These are phyloP conservation scores for Ensete ventricosum DNA, from an alignment of 176 grass and related monocot genomes.

Conservation along the genomic window DNA sequence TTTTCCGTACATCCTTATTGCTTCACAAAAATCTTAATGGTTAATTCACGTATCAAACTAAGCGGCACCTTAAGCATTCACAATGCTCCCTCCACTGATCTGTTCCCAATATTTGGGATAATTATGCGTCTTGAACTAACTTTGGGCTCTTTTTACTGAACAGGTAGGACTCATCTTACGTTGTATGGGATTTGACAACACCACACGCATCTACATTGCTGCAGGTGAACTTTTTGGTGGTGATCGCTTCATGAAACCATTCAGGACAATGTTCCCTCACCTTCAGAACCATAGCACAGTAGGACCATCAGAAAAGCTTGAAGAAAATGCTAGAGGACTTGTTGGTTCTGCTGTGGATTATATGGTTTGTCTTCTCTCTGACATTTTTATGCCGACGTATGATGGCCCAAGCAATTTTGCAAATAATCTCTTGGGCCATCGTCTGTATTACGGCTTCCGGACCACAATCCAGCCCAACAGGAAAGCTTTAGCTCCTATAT, in stretches of 20 bases:
- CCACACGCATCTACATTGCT: constrained; percentile 81
- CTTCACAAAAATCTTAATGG: no score
- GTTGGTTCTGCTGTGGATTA: constrained; percentile 84
- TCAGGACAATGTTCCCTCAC: constrained; percentile 61
- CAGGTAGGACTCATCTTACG: constrained; percentile 77
- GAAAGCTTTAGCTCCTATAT: constrained; percentile 77
- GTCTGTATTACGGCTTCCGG: constrained; percentile 81
- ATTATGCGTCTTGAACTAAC: neutral
- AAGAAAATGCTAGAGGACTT: constrained; percentile 64
- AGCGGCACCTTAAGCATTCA: neutral
- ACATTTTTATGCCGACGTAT: constrained; percentile 96
- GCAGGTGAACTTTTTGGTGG: constrained; percentile 85
- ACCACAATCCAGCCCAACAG: constrained; percentile 78
- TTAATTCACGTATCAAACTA: neutral
- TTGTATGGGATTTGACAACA: constrained; percentile 74
- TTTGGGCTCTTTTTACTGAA: constrained; percentile 12
- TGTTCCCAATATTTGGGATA: neutral
- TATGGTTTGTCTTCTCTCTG: constrained; percentile 94
- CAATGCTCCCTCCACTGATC: no score
- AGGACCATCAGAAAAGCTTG: constrained; percentile 55
- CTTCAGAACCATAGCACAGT: constrained; percentile 68
- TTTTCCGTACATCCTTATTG: no score
- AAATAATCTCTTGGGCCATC: constrained; percentile 96
- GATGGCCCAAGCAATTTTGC: constrained; percentile 97
- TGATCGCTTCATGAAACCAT: constrained; percentile 89